Percentiles rank a stretch among this genome's conserved stretches.
Evolutionary conservation across 805 yeast species (phyloP).

Genomic region (Candida morakotiae): DNA sequence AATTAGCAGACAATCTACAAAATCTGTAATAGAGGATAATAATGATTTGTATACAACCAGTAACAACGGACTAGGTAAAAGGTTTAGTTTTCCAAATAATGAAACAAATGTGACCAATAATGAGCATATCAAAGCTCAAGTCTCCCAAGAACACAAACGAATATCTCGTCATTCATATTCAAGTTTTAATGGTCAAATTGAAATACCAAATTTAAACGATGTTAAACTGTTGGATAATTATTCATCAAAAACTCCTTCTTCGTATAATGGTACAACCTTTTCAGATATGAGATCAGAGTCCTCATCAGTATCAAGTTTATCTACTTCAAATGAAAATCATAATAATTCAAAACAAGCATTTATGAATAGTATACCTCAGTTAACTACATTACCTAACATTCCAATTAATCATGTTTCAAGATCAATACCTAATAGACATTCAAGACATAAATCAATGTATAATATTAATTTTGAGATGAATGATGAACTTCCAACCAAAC

Average conservation of each 20-base stretch:
- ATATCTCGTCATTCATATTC: conserved; percentile 14
- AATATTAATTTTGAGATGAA: conserved; percentile 21
- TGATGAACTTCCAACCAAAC: neutral
- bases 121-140: conserved; percentile 13
- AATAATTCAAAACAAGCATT: too few species aligned
- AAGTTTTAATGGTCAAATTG: conserved; percentile 30
- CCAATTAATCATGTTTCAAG: neutral
- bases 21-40: conserved; percentile 6
- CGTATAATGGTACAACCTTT: conserved; percentile 22
- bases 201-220: conserved; percentile 36
- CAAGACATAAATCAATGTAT: conserved; percentile 38
- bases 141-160: conserved; percentile 12
- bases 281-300: conserved; percentile 22
- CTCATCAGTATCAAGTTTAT: conserved; percentile 13
- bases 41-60: conserved; percentile 13
- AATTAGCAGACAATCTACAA: conserved; percentile 6
- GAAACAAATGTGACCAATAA: conserved; percentile 30
- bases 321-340: conserved; percentile 20
- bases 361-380: conserved; percentile 12
- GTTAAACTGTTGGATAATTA: conserved; percentile 10
- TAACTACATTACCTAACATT: conserved; percentile 15
- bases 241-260: conserved; percentile 11
- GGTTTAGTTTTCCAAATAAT: conserved; percentile 37
- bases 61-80: conserved; percentile 32
- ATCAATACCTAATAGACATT: conserved; percentile 25